Conservation (phyloP, 1,284 basidiomycete species). For the Heterobasidion occidentale region DNA sequence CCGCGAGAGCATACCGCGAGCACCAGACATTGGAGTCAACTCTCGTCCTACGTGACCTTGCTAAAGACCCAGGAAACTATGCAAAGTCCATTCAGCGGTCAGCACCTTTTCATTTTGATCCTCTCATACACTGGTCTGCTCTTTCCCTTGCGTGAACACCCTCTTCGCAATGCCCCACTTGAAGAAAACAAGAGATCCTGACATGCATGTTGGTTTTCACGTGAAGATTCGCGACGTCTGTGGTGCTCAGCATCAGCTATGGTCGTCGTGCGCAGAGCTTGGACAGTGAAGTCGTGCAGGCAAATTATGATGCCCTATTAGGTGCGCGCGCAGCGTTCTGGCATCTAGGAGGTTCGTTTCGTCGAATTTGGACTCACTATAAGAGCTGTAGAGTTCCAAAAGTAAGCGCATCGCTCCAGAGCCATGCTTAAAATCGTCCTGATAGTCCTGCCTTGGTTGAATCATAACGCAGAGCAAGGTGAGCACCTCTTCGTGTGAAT, state of each 20-base stretch:
- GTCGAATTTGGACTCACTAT: neutral
- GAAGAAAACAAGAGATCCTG: too few relatives aligned
- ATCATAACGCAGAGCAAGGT: too few relatives aligned
- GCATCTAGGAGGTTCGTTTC: too few relatives aligned
- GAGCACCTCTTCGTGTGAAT: too few relatives aligned
- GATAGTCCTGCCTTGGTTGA: too few relatives aligned
- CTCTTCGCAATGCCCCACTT: too few relatives aligned
- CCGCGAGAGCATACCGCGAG: conserved; percentile 9
- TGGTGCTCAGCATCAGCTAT: conserved; percentile 24
- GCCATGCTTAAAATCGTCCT: too few relatives aligned
- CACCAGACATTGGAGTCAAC: conserved; percentile 12
- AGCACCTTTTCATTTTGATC: neutral
- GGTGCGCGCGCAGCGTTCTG: neutral
- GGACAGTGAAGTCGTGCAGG: conserved; percentile 19
- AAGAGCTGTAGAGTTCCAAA: too few relatives aligned
- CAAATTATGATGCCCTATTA: conserved; percentile 6
- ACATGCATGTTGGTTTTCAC: neutral
- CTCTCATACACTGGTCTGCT: neutral
- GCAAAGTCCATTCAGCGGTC: conserved; percentile 7
- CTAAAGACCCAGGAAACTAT: conserved; percentile 1
- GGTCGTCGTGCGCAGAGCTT: conserved; percentile 22
- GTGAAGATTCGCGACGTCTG: conserved; percentile 22
- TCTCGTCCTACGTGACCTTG: conserved; percentile 9
- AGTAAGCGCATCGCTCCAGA: too few relatives aligned
- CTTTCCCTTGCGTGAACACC: too few relatives aligned